Evolutionary conservation across 257 asterid genomes (phyloP), one percentile per base, ranked within the genome.

Genomic region (Rehmannia glutinosa): DNA sequence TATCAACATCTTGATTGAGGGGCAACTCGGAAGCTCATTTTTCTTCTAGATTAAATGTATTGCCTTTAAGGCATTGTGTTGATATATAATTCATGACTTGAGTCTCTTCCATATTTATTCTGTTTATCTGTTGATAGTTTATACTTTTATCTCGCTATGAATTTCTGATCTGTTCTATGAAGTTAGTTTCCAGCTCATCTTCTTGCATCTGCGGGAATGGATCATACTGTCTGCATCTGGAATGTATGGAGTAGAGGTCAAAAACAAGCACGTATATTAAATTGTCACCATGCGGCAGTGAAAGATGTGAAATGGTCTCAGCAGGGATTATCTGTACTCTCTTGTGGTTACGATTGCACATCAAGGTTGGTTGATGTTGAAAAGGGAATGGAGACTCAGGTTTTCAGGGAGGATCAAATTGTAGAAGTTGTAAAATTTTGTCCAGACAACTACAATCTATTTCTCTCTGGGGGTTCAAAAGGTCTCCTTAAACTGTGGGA

Each of bases 191-290:
- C 95, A 90, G 96, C 86, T 78, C 96, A 90, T 81, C 96, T 93
- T 73, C 96, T 93, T 77, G 99, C 92, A 51, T 93, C 96, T 70
- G 96, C 95, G 3, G 92, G 91, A 67, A 86, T 90, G 94, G 99
- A 93, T 83, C 81, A 81, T 42, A 78, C 87, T 65, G 80, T 90
- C 66, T 67, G 79, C 74, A 84, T 90, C 77, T 93, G 97, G 96
- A 93, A 90, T 72, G 96, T 86, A 23, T 93, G 96, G 96, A 82
- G 92, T 69, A 72, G 76, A 75, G 82, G 80, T 24, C 78, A 78
- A 56, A 93, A 88, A 78, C 82, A 61, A 69, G 95, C 87, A 28
- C 78, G 87, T 17, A 27, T 73, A 9, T 71, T 90, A 39, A 82
- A 79, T 42, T 74, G 27, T 71, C 96, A 88, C 78, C 69, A 57